These are phyloP conservation scores for Lipomyces chichibuensis DNA, from an alignment of 805 yeast species.

Conservation along the genomic window DNA sequence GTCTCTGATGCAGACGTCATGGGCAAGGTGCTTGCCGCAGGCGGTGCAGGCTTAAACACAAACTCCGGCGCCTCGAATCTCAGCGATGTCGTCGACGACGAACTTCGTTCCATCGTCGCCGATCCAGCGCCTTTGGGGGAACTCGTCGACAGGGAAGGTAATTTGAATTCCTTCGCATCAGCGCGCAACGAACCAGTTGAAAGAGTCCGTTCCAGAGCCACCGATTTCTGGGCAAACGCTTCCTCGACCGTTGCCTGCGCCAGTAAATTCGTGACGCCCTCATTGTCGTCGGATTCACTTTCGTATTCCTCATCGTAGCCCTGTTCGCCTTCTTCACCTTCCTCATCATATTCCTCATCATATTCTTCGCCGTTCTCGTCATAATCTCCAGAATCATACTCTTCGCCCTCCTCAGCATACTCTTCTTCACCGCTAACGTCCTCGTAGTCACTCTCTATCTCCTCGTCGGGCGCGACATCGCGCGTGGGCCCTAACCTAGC, in stretches of 20 bases:
- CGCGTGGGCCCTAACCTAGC: constrained; percentile 10
- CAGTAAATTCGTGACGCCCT: background rate
- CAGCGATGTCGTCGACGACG: background rate
- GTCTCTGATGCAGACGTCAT: background rate
- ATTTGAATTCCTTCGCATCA: background rate
- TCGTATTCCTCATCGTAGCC: background rate
- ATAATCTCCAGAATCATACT: constrained; percentile 1
- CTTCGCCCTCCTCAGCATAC: constrained; percentile 12
- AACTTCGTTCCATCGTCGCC: background rate
- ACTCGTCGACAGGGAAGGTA: background rate
- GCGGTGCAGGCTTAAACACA: background rate
- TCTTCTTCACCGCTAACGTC: constrained; percentile 21
- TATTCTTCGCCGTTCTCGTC: constrained; percentile 10
- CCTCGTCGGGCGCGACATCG: constrained; percentile 3
- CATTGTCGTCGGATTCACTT: background rate
- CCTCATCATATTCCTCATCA: constrained; percentile 8
- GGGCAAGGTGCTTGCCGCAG: background rate
- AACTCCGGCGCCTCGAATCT: background rate
- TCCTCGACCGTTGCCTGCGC: background rate
- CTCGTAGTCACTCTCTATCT: constrained; percentile 11
- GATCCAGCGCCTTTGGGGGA: background rate
- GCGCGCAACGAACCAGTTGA: background rate
- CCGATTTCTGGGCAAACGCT: background rate
- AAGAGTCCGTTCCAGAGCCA: background rate
- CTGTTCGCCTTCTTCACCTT: constrained; percentile 22